Percentiles rank a stretch among this genome's conserved stretches.
phyloP scores from a whole-genome alignment of 495 filamentous ascomycete genomes.

The Hypomontagnella monticulosa region DNA sequence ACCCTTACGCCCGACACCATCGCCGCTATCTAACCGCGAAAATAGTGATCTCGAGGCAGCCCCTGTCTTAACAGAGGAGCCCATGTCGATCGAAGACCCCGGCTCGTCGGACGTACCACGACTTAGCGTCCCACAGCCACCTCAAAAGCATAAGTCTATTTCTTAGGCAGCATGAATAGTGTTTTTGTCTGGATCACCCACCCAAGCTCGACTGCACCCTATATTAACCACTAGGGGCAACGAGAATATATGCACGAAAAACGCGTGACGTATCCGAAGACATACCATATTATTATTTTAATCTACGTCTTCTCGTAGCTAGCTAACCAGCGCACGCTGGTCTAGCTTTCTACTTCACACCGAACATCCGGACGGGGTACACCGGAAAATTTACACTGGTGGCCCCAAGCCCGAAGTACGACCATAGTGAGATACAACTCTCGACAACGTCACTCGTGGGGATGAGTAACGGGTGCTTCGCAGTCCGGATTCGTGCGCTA shows the following conservation, averaged over 20 bases:
- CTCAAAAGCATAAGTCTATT: conserved; percentile 49
- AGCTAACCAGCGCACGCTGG: neutral
- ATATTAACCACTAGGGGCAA: conserved; percentile 13
- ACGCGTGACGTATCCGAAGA: conserved; percentile 32
- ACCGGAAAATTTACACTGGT: neutral
- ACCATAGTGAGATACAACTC: neutral
- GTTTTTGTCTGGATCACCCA: conserved; percentile 36
- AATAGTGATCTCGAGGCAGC: conserved; percentile 32
- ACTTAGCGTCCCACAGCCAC: conserved; percentile 54
- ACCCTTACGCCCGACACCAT: conserved; percentile 40
- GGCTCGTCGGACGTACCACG: conserved; percentile 50
- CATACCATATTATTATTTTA: conserved; percentile 29
- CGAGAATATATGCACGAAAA: conserved; percentile 6
- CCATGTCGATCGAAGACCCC: conserved; percentile 46
- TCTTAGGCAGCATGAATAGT: conserved; percentile 46
- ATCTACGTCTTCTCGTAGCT: conserved; percentile 28
- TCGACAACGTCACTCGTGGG: conserved; percentile 6
- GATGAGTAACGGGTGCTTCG: conserved; percentile 21
- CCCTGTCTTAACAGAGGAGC: conserved; percentile 51
- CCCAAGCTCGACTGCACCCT: conserved; percentile 16
- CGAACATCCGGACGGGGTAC: neutral
- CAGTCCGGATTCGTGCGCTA: conserved; percentile 6
- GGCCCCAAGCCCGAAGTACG: conserved; percentile 3
- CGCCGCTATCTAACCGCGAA: conserved; percentile 40
- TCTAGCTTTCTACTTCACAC: conserved; percentile 19